These are phyloP conservation scores for Dactylellina parvicollis DNA, from an alignment of 2,329 filamentous ascomycete genomes.

Conservation along the genomic window DNA sequence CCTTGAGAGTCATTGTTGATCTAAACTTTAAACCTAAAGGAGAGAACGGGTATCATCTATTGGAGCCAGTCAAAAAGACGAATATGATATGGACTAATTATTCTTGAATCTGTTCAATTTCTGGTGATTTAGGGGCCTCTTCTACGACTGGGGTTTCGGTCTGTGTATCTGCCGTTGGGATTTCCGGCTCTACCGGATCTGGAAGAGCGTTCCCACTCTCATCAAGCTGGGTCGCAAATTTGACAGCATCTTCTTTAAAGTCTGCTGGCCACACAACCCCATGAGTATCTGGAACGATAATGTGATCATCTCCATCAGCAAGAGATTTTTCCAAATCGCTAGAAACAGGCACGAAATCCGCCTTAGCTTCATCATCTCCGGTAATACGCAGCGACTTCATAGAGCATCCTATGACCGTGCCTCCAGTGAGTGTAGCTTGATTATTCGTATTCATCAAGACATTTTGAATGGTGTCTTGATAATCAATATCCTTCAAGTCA, in stretches of 20 bases:
- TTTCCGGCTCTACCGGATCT: constrained; percentile 4
- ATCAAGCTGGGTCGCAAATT: constrained; percentile 14
- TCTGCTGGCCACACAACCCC: constrained; percentile 9
- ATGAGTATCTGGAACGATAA: neutral
- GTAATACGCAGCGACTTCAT: constrained; percentile 19
- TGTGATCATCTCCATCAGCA: constrained; percentile 15
- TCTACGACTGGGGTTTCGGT: neutral
- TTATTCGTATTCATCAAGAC: constrained; percentile 2
- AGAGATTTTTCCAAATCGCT: constrained; percentile 2
- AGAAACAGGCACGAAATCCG: constrained; percentile 14
- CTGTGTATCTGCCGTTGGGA: neutral
- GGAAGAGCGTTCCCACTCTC: neutral
- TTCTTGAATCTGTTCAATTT: too few species aligned
- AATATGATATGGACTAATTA: too few species aligned
- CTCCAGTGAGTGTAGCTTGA: constrained; percentile 13
- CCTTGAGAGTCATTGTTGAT: too few species aligned
- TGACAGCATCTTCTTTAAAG: neutral
- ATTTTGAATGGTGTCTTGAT: neutral
- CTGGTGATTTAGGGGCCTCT: too few species aligned
- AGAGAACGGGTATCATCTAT: too few species aligned
- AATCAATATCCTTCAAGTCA: neutral
- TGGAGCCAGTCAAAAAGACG: too few species aligned
- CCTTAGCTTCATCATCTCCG: constrained; percentile 1
- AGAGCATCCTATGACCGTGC: constrained; percentile 5
- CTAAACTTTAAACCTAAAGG: too few species aligned